Evolutionary conservation across 106 monocot species (phyloP), one percentile per base, ranked within the genome.

Genomic region (Dactylorhiza incarnata): DNA sequence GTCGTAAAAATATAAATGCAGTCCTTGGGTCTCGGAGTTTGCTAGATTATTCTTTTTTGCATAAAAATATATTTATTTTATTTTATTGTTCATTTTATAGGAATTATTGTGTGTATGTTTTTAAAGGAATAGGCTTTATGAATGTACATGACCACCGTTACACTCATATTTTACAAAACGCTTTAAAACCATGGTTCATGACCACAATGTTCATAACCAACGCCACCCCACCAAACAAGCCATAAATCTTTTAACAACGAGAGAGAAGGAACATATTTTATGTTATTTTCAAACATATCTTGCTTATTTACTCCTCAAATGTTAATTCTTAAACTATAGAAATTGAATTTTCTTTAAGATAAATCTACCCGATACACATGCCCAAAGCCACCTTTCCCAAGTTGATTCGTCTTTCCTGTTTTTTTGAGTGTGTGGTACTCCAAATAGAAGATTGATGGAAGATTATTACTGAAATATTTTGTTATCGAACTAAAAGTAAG

Each of bases 321-420:
- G 7, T 2, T n/a, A 56, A 56, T 6, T 5, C n/a, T 7, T 19
- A 56, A 56, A 6, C 19, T 56, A 56, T 7, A 19, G 0, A 19
- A 56, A 19, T n/a, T 56, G n/a, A 56, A n/a, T 56, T 17, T 54
- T 54, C 17, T 56, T 19, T 16, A 9, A 26, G 14, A 45, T n/a
- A 45, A 68, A 13, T 25, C 5, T 63, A 86, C 86, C 83, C 81
- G 74, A 74, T 78, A 86, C 8, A 86, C 86, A 46, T 74, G 75
- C 10, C 86, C 86, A 72, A 86, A 87, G 0, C 87, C 87, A 73
- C 87, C 87, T 14, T 65, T 76, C 16, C 87, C 87, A 73, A 87
- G 84, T 62, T 87, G 84, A 74, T 87, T 78, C 49, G 54, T 81
- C 44, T 81, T 78, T 29, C 74, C 65, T n/a, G 87, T 87, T 79